Percentiles rank a stretch among this genome's conserved stretches.
phyloP scores from a whole-genome alignment of 495 filamentous ascomycete genomes.

The Margaritispora aquatica region DNA sequence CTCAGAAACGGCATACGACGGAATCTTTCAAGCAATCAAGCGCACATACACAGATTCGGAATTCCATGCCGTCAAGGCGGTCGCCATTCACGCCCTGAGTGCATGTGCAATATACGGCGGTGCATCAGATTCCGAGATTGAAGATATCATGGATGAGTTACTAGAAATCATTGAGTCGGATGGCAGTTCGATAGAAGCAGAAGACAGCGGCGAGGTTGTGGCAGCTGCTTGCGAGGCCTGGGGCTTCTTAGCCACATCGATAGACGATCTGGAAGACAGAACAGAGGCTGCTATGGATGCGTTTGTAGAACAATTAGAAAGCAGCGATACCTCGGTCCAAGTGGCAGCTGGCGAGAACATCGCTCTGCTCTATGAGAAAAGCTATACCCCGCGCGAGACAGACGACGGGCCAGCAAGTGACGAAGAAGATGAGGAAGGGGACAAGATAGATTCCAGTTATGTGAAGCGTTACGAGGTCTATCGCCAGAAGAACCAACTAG shows the following conservation, averaged over 20 bases:
- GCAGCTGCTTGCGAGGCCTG: slow-evolving; percentile 79
- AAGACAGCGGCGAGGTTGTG: slow-evolving; percentile 71
- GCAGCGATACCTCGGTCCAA: slow-evolving; percentile 68
- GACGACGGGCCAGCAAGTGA: slow-evolving; percentile 46
- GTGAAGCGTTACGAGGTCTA: slow-evolving; percentile 35
- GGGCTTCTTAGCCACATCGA: slow-evolving; percentile 77
- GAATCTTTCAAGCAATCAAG: slow-evolving; percentile 58
- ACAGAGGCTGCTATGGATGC: slow-evolving; percentile 74
- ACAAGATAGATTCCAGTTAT: slow-evolving; percentile 30
- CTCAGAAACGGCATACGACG: slow-evolving; percentile 64
- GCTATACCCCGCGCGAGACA: slow-evolving; percentile 59
- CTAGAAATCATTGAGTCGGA: slow-evolving; percentile 85
- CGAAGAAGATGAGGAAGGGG: slow-evolving; percentile 42
- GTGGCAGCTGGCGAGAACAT: slow-evolving; percentile 86
- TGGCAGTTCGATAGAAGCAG: slow-evolving; percentile 65
- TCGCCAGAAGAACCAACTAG: slow-evolving; percentile 28
- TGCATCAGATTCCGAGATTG: slow-evolving; percentile 59
- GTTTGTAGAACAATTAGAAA: slow-evolving; percentile 86
- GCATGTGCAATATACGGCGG: slow-evolving; percentile 74
- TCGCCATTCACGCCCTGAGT: slow-evolving; percentile 69
- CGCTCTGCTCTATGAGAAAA: slow-evolving; percentile 83
- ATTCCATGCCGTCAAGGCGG: slow-evolving; percentile 57
- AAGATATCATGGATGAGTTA: slow-evolving; percentile 75
- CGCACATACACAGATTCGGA: slow-evolving; percentile 63
- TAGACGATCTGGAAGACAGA: slow-evolving; percentile 72